Conservation (phyloP, 148 eudicot species). For the Oxyria digyna region DNA sequence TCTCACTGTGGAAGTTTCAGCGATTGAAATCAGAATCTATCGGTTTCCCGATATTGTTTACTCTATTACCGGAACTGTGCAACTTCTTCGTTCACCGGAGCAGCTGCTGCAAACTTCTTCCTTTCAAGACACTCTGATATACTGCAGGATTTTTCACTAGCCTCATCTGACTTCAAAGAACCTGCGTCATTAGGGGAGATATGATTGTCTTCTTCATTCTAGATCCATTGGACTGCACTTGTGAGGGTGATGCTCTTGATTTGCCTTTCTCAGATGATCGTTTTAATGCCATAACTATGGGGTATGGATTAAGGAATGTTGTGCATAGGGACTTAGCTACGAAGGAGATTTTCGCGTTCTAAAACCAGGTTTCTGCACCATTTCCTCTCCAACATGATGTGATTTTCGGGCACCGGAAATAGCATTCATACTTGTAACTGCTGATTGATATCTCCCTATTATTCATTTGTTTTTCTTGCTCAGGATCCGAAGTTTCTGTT, state of each 20-base stretch:
- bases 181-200: conserved; percentile 11
- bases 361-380: conserved; percentile 40
- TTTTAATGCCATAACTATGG: conserved; percentile 81
- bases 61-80: too few species aligned
- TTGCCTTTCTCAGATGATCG: conserved; percentile 51
- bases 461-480: too few species aligned
- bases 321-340: conserved; percentile 51
- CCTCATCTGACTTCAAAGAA: conserved; percentile 16
- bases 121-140: conserved; percentile 21
- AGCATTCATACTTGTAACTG: not conserved
- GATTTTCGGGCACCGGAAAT: not conserved
- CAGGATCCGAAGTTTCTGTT: conserved; percentile 50
- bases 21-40: too few species aligned
- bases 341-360: conserved; percentile 62
- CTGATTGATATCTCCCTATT: not conserved
- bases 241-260: conserved; percentile 69
- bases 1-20: too few species aligned
- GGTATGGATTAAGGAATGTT: conserved; percentile 85
- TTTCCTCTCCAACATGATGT: not conserved
- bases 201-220: conserved; percentile 21
- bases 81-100: conserved; percentile 19
- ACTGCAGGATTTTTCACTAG: conserved; percentile 19
- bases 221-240: conserved; percentile 30
- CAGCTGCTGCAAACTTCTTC: conserved; percentile 15
- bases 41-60: too few species aligned